Evolutionary conservation across 1,284 basidiomycete species (phyloP), one percentile per base, ranked within the genome.

Genomic region (Caloboletus firmus): DNA sequence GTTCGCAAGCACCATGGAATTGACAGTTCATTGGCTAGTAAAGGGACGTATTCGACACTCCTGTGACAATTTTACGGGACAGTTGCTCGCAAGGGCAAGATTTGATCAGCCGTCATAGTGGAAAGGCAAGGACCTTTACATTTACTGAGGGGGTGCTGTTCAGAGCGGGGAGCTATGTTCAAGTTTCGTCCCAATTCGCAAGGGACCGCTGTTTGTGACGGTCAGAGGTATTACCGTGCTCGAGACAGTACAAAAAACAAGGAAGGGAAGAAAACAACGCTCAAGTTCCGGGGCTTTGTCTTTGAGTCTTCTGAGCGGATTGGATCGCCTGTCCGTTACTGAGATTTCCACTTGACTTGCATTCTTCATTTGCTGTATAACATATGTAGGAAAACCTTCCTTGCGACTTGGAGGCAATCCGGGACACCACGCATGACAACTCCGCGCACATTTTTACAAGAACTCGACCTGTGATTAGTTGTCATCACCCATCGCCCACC

Each of bases 1-100:
- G 50, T 79, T 79, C 1, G 61, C 43, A 26, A 88, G 90, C 12
- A 91, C 82, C 55, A 79, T 70, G 62, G 89, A 91, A 52, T 77
- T 58, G n/a, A n/a, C n/a, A n/a, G 60, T 71, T 62, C 62, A 88
- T 67, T 5, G 88, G 83, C 37, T 90, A 75, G 30, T 79, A 63
- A 63, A 89, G 74, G 3, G 88, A 75, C 62, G 70, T 69, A 47
- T 82, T 70, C n/a, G 73, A 60, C 35, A 85, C 85, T 36, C 88
- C 89, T 51, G 32, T 34, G 13, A 34, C 26, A 6, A 28, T 28
- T 28, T 28, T 28, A 8, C 26, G 83, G 72, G 78, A 83, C 32
- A 89, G 66, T 51, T 66, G 68, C 85, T 88, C 30, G 37, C 13
- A 32, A 30, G 2, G 17, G 3, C 10, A 35, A 36, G 2, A 15